Evolutionary conservation across 768 basidiomycete species (phyloP), one percentile per base, ranked within the genome.

Genomic region (Saitozyma sp.): DNA sequence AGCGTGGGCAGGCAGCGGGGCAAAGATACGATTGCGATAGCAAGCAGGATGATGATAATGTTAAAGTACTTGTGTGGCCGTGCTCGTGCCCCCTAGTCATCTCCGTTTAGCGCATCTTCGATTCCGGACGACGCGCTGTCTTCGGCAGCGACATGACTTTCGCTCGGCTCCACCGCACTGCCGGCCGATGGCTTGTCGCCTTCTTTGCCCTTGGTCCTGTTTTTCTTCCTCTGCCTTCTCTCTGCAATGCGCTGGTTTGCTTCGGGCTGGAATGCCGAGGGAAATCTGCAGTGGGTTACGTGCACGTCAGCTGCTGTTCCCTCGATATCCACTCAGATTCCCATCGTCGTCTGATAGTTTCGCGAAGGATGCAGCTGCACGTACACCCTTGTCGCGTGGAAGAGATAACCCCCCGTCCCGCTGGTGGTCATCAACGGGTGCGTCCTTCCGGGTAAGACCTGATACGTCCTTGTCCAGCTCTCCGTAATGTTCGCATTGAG

Each of bases 351-450:
- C 5, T 29, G 29, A n/a, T n/a, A n/a, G n/a, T n/a, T n/a, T n/a
- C n/a, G n/a, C n/a, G n/a, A n/a, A n/a, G n/a, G n/a, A n/a, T n/a
- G n/a, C n/a, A n/a, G n/a, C n/a, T n/a, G 19, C 61, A 69, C 83
- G 50, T 82, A 93, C 89, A 97, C 86, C 85, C 91, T 91, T n/a
- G 87, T 88, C 16, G 87, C 85, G 73, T 90, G 87, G 39, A 97
- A 83, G 50, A 98, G 80, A 80, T 86, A 96, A 0, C 96, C 95
- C 13, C 92, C 94, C 0, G 89, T 87, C 10, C 91, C 91, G 19
- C 90, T 88, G 62, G 87, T 90, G 59, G 84, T 88, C 96, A 99
- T 98, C 66, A 85, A 86, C 4, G 96, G 96, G 81, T 99, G 96
- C 46, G 91, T 95, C 42, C 96, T 85, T 20, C 96, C 95, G 20